Conservation (phyloP, 2,329 filamentous ascomycete species). For the Chaetomium globosum region DNA sequence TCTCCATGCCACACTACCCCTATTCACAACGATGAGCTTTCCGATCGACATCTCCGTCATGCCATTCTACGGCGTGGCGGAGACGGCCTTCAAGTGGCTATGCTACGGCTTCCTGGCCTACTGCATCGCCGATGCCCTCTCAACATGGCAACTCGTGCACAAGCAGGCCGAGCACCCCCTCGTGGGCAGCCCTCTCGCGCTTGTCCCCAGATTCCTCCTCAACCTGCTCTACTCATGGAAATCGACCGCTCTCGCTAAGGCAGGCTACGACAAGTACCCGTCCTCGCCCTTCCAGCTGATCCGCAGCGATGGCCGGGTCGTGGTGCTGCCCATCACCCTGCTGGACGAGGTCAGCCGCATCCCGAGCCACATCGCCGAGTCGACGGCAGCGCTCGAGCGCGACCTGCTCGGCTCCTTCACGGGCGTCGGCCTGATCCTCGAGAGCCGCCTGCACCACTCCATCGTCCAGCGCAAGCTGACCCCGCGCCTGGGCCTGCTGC, state of each 20-base stretch:
- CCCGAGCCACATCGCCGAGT: neutral
- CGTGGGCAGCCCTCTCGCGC: neutral
- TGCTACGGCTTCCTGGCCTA: slow-evolving; percentile 1
- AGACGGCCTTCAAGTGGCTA: neutral
- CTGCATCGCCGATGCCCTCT: neutral
- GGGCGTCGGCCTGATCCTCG: neutral
- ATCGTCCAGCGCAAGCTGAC: neutral
- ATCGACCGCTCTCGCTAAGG: neutral
- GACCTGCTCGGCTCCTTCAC: neutral
- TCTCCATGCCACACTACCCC: neutral
- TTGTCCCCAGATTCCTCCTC: neutral
- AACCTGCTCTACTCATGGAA: neutral
- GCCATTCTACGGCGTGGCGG: neutral
- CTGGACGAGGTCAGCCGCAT: neutral
- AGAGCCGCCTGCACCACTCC: slow-evolving; percentile 1
- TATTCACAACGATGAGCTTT: neutral
- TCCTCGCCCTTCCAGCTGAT: neutral
- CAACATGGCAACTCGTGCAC: neutral
- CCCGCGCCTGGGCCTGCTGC: neutral
- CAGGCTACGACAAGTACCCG: neutral
- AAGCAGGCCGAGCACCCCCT: neutral
- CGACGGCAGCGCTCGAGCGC: neutral
- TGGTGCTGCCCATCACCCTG: neutral
- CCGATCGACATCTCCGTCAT: neutral
- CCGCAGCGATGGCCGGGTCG: neutral